phyloP scores from a whole-genome alignment of 140 eudicot genomes.

The Erigeron philadelphicus region DNA sequence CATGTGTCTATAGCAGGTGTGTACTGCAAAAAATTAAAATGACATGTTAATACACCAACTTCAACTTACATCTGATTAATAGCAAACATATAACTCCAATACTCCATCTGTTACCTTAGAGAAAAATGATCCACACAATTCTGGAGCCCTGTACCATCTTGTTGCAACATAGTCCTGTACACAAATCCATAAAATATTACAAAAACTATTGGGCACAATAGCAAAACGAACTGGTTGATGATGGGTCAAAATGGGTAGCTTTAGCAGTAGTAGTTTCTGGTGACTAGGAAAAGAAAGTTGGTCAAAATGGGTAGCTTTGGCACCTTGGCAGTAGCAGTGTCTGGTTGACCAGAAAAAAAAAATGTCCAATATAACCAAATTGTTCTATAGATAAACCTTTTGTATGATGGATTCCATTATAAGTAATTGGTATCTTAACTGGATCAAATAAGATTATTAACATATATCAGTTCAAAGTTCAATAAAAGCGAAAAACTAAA shows the following conservation, averaged over 20 bases:
- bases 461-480: too few species aligned
- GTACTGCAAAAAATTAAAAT: conserved; percentile 45
- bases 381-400: too few species aligned
- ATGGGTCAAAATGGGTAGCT: background rate
- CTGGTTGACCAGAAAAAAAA: too few species aligned
- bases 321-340: too few species aligned
- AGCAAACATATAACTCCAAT: background rate
- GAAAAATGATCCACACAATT: conserved; percentile 90
- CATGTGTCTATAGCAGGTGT: conserved; percentile 96
- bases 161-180: conserved; percentile 89
- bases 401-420: too few species aligned
- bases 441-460: too few species aligned
- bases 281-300: too few species aligned
- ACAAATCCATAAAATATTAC: background rate
- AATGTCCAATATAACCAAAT: too few species aligned
- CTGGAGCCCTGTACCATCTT: conserved; percentile 99
- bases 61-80: background rate
- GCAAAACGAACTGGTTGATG: background rate
- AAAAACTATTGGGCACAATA: background rate
- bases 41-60: background rate
- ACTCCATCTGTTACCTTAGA: conserved; percentile 53
- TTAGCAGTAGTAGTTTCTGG: too few species aligned
- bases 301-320: too few species aligned
- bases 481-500: too few species aligned
- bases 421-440: too few species aligned